Percentiles rank a stretch among this genome's conserved stretches.
Conservation (phyloP, 2,329 filamentous ascomycete genomes). For the Tolypocladium album region DNA sequence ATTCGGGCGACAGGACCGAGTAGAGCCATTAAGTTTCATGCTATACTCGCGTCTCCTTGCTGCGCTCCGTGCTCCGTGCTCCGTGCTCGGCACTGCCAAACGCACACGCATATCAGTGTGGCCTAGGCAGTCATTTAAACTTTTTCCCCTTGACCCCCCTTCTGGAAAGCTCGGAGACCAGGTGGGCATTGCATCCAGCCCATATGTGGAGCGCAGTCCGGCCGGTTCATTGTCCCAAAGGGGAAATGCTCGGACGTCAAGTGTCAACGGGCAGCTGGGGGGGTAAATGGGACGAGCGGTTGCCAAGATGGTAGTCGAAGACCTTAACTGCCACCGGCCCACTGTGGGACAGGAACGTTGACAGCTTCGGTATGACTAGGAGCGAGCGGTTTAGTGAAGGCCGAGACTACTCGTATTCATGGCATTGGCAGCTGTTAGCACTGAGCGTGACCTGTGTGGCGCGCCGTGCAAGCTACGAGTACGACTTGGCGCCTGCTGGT, state of each 20-base stretch:
- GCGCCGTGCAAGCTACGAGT: background rate
- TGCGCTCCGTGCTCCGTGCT: no score
- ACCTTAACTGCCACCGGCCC: background rate
- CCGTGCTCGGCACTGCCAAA: no score
- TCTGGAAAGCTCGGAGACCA: background rate
- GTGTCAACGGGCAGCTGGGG: background rate
- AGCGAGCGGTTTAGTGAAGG: background rate
- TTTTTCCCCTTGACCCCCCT: background rate
- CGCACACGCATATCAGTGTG: no score
- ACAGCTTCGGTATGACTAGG: background rate
- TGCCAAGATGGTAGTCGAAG: background rate
- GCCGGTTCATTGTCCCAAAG: background rate
- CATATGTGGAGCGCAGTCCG: background rate
- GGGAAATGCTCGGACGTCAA: background rate
- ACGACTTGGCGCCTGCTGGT: background rate
- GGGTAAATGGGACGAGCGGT: background rate
- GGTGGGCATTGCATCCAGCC: background rate
- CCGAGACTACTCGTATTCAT: background rate
- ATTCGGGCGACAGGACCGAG: background rate
- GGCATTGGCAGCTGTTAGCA: background rate
- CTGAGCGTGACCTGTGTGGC: background rate
- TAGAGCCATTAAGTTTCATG: background rate
- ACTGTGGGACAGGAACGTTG: background rate
- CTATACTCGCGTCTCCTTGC: background rate
- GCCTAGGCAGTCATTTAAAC: background rate